Conservation (phyloP, 1,139 yeast genomes). For the Lodderomyces jiufengensis region DNA sequence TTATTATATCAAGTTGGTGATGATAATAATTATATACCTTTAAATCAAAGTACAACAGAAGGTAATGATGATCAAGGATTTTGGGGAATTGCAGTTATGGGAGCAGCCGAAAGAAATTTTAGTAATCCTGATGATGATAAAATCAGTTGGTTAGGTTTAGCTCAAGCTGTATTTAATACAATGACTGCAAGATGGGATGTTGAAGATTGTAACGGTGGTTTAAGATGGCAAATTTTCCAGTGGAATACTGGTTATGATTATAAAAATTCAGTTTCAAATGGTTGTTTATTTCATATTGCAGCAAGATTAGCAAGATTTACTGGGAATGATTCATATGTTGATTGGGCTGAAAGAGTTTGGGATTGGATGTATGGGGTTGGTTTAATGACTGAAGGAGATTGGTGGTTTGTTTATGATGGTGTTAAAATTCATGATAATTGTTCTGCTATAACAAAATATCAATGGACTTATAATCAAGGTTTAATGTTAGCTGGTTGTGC, state of each 20-base stretch:
- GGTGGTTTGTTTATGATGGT: conserved; percentile 73
- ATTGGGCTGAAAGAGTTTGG: conserved; percentile 76
- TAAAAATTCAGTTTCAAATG: conserved; percentile 87
- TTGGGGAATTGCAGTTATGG: conserved; percentile 84
- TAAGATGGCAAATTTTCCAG: conserved; percentile 93
- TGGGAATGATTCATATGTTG: conserved; percentile 65
- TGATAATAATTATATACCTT: conserved; percentile 67
- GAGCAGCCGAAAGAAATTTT: conserved; percentile 79
- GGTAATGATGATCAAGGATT: conserved; percentile 94
- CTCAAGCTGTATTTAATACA: conserved; percentile 83
- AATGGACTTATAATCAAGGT: conserved; percentile 92
- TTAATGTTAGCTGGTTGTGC: conserved; percentile 79
- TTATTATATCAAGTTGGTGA: conserved; percentile 64
- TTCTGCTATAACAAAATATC: conserved; percentile 50
- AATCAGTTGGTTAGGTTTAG: conserved; percentile 62
- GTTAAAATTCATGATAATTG: conserved; percentile 65
- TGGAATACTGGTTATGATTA: conserved; percentile 95
- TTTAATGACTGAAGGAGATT: conserved; percentile 46
- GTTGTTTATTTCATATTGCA: conserved; percentile 83
- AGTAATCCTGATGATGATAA: conserved; percentile 49
- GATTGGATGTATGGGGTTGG: conserved; percentile 74
- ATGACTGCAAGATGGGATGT: conserved; percentile 89
- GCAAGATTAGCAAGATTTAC: conserved; percentile 87
- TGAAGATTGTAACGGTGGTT: conserved; percentile 74
- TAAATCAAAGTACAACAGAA: conserved; percentile 70